Evolutionary conservation across 2,329 filamentous ascomycete species (phyloP), one percentile per base, ranked within the genome.

Genomic region (Colletotrichum sp.): DNA sequence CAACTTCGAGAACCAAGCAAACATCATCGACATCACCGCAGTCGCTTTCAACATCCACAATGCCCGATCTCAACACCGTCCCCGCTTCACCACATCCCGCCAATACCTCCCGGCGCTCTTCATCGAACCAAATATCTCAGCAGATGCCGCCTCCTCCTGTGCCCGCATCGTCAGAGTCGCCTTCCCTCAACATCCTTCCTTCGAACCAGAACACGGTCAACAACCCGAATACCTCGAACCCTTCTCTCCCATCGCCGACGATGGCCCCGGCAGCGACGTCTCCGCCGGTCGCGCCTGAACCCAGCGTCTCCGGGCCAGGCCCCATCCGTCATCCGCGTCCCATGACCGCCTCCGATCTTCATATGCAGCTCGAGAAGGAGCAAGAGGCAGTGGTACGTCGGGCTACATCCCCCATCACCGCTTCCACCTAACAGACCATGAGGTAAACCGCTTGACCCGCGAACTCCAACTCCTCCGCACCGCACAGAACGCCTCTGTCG

Each of bases 361-460:
- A 98, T 84, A 89, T 94, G 75, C 92, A 98, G 86, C 89, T 98
- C 30, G 96, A 99, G 85, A 97, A 98, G 84, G 96, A 99, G 83
- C 96, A 99, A 81, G 96, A 99, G 85, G 95, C 96, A 43, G 94
- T 98, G 80, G 96, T 97, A 89, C 78, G 92, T 86, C 15, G 15
- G 4, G 18, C 67, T 21, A 30, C 58, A 8, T n/a, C 6, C 12
- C 5, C 12, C 24, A 24, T n/a, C 24, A 30, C 13, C 8, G 21
- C 8, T 16, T 3, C 13, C 32, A 57, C 21, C 8, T 73, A 67
- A 67, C 71, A 16, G 78, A 70, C 79, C 65, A 8, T 36, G 18
- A 96, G 95, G 95, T 98, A 76, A 99, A 99, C 86, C 95, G 96
- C 38, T 90, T 99, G 36, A 98, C 95, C 1, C 94, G 96, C 73